phyloP scores from a whole-genome alignment of 1,139 yeast genomes.

The Kodamaea fungicola region DNA sequence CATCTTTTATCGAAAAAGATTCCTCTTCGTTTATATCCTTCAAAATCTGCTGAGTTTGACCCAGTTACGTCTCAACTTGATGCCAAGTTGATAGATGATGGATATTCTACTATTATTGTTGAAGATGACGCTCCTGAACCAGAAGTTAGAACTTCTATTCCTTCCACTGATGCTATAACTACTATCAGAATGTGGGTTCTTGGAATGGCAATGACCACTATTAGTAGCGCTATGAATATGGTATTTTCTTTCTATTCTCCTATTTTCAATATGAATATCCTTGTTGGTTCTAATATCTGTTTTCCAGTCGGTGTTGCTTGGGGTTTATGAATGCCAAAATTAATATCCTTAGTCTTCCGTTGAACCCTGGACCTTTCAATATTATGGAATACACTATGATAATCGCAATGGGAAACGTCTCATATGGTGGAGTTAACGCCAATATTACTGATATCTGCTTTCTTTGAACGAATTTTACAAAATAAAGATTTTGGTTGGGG shows the following conservation, averaged over 20 bases:
- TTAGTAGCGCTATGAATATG: constrained; percentile 22
- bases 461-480: constrained; percentile 30
- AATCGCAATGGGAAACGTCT: constrained; percentile 11
- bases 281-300: constrained; percentile 23
- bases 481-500: constrained; percentile 39
- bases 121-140: constrained; percentile 39
- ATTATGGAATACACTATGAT: constrained; percentile 20
- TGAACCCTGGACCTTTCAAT: constrained; percentile 34
- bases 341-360: constrained; percentile 18
- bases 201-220: constrained; percentile 14
- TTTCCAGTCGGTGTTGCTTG: constrained; percentile 21
- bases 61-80: constrained; percentile 28
- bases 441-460: constrained; percentile 18
- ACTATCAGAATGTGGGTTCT: constrained; percentile 5
- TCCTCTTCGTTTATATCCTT: constrained; percentile 1
- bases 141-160: constrained; percentile 19
- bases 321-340: constrained; percentile 15
- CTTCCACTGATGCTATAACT: constrained; percentile 19
- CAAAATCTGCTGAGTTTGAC: constrained; percentile 35
- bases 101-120: constrained; percentile 39
- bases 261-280: constrained; percentile 18
- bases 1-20: too few relatives aligned
- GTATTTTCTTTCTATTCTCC: constrained; percentile 24
- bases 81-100: constrained; percentile 28
- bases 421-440: constrained; percentile 16